Percentiles rank a stretch among this genome's conserved stretches.
Evolutionary conservation across 2,329 filamentous ascomycete genomes (phyloP).

Genomic region (Pseudonectria foliicola): DNA sequence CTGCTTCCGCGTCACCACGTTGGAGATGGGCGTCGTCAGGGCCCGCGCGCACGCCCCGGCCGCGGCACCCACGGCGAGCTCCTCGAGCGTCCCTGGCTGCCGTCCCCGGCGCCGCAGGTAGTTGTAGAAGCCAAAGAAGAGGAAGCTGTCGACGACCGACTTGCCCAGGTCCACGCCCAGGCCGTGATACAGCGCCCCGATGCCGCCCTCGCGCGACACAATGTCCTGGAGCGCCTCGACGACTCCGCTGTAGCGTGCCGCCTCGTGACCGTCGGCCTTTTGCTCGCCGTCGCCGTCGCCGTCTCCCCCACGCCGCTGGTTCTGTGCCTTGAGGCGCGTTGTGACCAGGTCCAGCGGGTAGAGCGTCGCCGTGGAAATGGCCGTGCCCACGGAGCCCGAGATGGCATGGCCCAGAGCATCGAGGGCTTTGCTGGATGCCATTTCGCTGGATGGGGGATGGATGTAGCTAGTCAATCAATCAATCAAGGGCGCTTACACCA

Average conservation of each 20-base stretch:
- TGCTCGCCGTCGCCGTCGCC: slow-evolving; percentile 20
- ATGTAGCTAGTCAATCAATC: background rate
- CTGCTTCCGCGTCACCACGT: slow-evolving; percentile 77
- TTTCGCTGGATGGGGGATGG: slow-evolving; percentile 10
- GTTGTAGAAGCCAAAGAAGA: slow-evolving; percentile 81
- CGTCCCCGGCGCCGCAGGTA: slow-evolving; percentile 34
- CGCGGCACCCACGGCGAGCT: slow-evolving; percentile 65
- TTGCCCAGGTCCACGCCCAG: slow-evolving; percentile 58
- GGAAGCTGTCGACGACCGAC: slow-evolving; percentile 66
- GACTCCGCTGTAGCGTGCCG: slow-evolving; percentile 54
- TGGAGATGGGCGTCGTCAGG: slow-evolving; percentile 73
- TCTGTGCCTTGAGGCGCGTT: slow-evolving; percentile 75
- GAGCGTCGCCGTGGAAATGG: slow-evolving; percentile 68
- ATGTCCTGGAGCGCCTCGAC: slow-evolving; percentile 66
- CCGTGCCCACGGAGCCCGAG: slow-evolving; percentile 71
- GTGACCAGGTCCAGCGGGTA: slow-evolving; percentile 80
- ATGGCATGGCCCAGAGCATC: slow-evolving; percentile 76
- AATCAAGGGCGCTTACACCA: no score
- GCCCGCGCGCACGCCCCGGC: slow-evolving; percentile 70
- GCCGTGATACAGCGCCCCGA: slow-evolving; percentile 63
- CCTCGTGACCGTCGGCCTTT: no score
- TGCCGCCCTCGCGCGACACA: slow-evolving; percentile 61
- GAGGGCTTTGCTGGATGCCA: slow-evolving; percentile 37
- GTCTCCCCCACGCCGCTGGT: slow-evolving; percentile 29
- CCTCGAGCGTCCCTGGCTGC: slow-evolving; percentile 56